Base-by-base conservation (phyloP, 331 rosid genomes). In the Telfairia occidentalis region DNA sequence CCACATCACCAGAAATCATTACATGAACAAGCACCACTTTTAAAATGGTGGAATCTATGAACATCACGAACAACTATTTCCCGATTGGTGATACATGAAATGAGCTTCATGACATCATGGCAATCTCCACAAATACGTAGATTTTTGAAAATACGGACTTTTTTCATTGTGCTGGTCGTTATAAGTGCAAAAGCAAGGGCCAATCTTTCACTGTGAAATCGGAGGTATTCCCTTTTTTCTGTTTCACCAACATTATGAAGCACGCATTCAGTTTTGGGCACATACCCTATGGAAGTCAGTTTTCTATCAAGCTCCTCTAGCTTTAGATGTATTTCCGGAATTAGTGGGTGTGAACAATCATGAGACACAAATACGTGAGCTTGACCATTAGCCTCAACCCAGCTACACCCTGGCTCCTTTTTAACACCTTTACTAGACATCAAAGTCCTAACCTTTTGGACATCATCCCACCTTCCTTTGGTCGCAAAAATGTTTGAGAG, bases 391-490 rank as follows among this genome's bases (percentile, higher is more conserved):
- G 82, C 83, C 77, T 83, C 89, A 54, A 87, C 76, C 94, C 94
- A 89, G 85, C 96, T 89, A 78, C 96, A 87, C 55, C 96, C 96
- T 45, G 96, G 92, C 78, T 89, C 89, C 84, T 89, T 89, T 77
- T 87, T 89, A 60, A 89, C 85, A 71, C 87, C 90, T 54, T 45
- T 81, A 78, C 66, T 53, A 43, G 81, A 78, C 96, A 89, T 87
- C 78, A 89, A 84, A 76, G 78, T 54, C 79, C 96, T 78, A 48
- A 84, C 73, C 54, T 42, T 81, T 75, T 63, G 82, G 21, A 84
- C 90, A 77, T 85, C 90, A 24, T 74, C 82, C 95, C 95, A 87
- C 84, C 78, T 76, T 74, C 89, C 86, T 80, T 84, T 84, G 58
- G 78, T 57, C 5, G 96, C 92, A 84, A 84, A 80, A 66, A 85